These are phyloP conservation scores for Myrica gale DNA, from an alignment of 306 rosid species.

Conservation along the genomic window DNA sequence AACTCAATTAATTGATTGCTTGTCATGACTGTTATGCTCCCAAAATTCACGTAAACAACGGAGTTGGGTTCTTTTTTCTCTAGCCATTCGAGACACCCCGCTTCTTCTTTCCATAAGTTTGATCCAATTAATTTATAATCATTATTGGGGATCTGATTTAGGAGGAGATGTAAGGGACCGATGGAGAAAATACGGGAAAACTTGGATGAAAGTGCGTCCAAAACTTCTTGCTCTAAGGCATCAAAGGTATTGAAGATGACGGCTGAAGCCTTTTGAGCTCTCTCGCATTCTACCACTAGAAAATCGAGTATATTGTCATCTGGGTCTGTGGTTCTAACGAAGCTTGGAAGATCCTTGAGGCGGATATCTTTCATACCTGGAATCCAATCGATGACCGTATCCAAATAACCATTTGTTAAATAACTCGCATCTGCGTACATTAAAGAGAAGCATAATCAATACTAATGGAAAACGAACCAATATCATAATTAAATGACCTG, in stretches of 20 bases:
- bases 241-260: conserved; percentile 60
- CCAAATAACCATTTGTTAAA: conserved; percentile 29
- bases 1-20: too few species aligned
- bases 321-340: conserved; percentile 21
- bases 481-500: too few species aligned
- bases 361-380: conserved; percentile 34
- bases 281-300: neutral
- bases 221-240: conserved; percentile 45
- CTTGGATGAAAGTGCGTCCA: conserved; percentile 33
- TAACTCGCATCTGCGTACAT: conserved; percentile 29
- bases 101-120: conserved; percentile 70
- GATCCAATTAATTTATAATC: conserved; percentile 35
- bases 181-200: conserved; percentile 51
- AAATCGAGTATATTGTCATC: conserved; percentile 43
- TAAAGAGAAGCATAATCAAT: neutral
- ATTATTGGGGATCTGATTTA: conserved; percentile 19
- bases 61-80: too few species aligned
- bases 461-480: neutral
- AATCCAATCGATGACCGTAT: conserved; percentile 40
- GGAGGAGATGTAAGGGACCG: conserved; percentile 46
- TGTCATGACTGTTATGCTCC: too few species aligned
- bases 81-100: too few species aligned
- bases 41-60: too few species aligned
- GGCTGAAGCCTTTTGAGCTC: conserved; percentile 48
- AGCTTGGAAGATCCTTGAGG: conserved; percentile 37